Conservation (phyloP, 768 basidiomycete species). For the Suillus subluteus region DNA sequence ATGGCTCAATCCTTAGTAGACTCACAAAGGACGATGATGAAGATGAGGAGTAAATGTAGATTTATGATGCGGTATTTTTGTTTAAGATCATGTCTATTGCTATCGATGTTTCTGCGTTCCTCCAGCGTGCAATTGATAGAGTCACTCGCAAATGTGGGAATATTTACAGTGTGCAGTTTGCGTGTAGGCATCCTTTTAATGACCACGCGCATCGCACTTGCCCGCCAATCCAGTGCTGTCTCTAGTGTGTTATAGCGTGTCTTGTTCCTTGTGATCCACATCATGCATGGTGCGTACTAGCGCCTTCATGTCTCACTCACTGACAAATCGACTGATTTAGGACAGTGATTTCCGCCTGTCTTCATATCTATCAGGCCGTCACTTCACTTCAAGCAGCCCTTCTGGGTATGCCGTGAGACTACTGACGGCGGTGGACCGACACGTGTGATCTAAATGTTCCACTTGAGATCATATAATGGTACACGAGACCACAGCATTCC, state of each 20-base stretch:
- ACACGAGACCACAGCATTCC: neutral
- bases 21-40: constrained; percentile 34
- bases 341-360: neutral
- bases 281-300: neutral
- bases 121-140: constrained; percentile 2
- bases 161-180: neutral
- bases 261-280: neutral
- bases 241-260: neutral
- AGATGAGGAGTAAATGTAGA: constrained; percentile 19
- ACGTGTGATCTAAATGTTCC: neutral
- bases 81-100: neutral
- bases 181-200: neutral
- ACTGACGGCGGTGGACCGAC: neutral
- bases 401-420: neutral
- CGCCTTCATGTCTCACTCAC: neutral
- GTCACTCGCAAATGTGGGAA: neutral
- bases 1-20: constrained; percentile 30
- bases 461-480: constrained; percentile 1
- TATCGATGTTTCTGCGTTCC: constrained; percentile 5
- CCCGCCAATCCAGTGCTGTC: neutral
- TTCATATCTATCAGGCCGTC: neutral
- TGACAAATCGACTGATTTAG: neutral
- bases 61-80: constrained; percentile 5
- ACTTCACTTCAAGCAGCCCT: neutral
- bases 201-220: neutral